These are phyloP conservation scores for Clavispora asparagi DNA, from an alignment of 805 yeast species.

Conservation along the genomic window DNA sequence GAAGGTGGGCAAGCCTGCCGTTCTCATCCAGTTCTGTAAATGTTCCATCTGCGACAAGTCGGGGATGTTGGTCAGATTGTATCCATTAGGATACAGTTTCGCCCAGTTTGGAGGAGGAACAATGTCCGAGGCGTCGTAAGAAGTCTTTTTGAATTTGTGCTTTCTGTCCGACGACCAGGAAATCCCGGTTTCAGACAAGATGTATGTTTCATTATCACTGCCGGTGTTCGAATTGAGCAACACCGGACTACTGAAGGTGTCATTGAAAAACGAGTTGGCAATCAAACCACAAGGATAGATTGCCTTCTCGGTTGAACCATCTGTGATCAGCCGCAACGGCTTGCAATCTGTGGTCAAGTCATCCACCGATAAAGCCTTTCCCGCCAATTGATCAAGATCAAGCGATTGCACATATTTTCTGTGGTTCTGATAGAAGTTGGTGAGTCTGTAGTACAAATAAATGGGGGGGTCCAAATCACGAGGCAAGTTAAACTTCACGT, in stretches of 20 bases:
- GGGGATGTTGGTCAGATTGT: conserved; percentile 76
- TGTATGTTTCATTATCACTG: conserved; percentile 37
- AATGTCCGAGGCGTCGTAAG: conserved; percentile 60
- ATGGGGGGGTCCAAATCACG: conserved; percentile 64
- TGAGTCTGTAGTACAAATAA: conserved; percentile 75
- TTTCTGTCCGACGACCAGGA: conserved; percentile 81
- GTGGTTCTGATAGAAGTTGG: conserved; percentile 92
- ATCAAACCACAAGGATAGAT: conserved; percentile 92
- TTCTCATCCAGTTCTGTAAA: conserved; percentile 96
- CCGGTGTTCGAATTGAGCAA: conserved; percentile 43
- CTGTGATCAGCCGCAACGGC: conserved; percentile 36
- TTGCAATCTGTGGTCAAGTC: conserved; percentile 40
- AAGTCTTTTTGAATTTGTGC: conserved; percentile 63
- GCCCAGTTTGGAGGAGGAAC: conserved; percentile 96
- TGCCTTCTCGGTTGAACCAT: conserved; percentile 36
- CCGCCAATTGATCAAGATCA: conserved; percentile 76
- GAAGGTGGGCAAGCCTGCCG: conserved; percentile 89
- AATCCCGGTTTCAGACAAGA: conserved; percentile 52
- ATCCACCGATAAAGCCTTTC: conserved; percentile 55
- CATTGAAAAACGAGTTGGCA: conserved; percentile 90
- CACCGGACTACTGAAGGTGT: conserved; percentile 59
- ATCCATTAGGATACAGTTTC: conserved; percentile 75
- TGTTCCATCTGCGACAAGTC: conserved; percentile 73
- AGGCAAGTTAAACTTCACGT: conserved; percentile 68
- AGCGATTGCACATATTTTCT: conserved; percentile 85